phyloP scores from a whole-genome alignment of 331 rosid genomes.

The Saraca asoca region DNA sequence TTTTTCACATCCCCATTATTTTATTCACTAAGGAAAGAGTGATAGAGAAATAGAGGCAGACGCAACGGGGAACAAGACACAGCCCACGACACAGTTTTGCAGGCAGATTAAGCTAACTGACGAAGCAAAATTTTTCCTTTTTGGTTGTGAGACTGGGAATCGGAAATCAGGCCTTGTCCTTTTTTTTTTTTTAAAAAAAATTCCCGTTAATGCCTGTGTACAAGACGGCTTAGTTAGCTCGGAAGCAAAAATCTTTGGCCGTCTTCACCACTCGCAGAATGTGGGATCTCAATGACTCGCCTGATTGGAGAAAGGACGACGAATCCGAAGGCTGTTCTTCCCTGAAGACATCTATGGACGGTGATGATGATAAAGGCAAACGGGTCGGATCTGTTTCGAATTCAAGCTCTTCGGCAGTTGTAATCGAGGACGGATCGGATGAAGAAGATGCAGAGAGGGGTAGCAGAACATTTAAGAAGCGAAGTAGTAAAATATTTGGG shows the following conservation, averaged over 20 bases:
- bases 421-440: conserved; percentile 74
- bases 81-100: conserved; percentile 15
- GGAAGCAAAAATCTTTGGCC: conserved; percentile 13
- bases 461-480: conserved; percentile 31
- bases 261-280: conserved; percentile 45
- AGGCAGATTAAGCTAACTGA: background rate
- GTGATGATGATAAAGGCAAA: conserved; percentile 74
- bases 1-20: background rate
- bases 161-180: conserved; percentile 24
- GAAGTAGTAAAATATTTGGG: conserved; percentile 62
- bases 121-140: conserved; percentile 11
- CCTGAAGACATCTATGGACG: conserved; percentile 58
- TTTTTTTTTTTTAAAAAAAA: too few species aligned
- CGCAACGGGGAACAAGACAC: conserved; percentile 18
- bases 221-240: conserved; percentile 11
- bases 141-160: conserved; percentile 25
- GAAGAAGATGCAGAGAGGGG: conserved; percentile 47
- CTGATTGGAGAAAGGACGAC: conserved; percentile 56
- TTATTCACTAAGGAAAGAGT: conserved; percentile 3
- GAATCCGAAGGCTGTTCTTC: conserved; percentile 78
- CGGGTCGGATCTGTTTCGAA: conserved; percentile 83
- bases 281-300: conserved; percentile 98
- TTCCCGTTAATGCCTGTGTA: conserved; percentile 9
- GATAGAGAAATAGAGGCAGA: background rate
- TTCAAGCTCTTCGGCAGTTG: conserved; percentile 81